Evolutionary conservation across 2,329 filamentous ascomycete genomes (phyloP).

Genomic region (Ascosphaera pollenicola): DNA sequence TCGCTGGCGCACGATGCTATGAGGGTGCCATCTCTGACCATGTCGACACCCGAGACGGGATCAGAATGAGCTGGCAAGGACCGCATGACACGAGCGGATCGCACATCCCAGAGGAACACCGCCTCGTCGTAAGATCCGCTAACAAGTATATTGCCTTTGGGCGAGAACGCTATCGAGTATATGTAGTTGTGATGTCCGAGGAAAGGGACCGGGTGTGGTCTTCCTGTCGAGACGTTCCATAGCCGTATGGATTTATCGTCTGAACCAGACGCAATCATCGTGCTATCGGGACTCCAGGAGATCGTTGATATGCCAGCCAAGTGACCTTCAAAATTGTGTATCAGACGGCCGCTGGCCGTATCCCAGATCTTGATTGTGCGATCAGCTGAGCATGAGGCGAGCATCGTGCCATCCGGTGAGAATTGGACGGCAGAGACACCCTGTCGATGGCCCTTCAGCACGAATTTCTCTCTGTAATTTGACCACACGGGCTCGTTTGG

Average conservation of each 20-base stretch:
- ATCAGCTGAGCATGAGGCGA: slow-evolving; percentile 79
- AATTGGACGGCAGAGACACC: slow-evolving; percentile 72
- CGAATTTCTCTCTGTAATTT: slow-evolving; percentile 46
- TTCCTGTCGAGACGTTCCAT: slow-evolving; percentile 50
- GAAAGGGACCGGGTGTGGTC: slow-evolving; percentile 37
- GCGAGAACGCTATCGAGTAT: slow-evolving; percentile 84
- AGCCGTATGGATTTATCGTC: slow-evolving; percentile 93
- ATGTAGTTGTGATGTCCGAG: slow-evolving; percentile 92
- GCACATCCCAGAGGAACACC: slow-evolving; percentile 89
- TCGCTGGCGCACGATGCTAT: slow-evolving; percentile 84
- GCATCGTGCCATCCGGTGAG: slow-evolving; percentile 73
- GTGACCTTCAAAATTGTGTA: slow-evolving; percentile 82
- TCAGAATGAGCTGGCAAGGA: slow-evolving; percentile 87
- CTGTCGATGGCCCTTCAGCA: slow-evolving; percentile 54
- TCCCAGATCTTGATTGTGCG: slow-evolving; percentile 85
- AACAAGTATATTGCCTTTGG: slow-evolving; percentile 91
- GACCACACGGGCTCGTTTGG: slow-evolving; percentile 33
- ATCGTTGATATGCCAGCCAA: slow-evolving; percentile 80
- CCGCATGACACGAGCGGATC: slow-evolving; percentile 69
- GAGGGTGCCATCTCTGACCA: slow-evolving; percentile 76
- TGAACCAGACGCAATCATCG: slow-evolving; percentile 69
- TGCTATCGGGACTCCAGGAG: slow-evolving; percentile 82
- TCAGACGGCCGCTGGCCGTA: slow-evolving; percentile 49
- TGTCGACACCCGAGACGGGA: slow-evolving; percentile 82
- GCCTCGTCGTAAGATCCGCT: slow-evolving; percentile 95